phyloP scores from a whole-genome alignment of 176 grass and related monocot genomes.

The Stipa capillata region DNA sequence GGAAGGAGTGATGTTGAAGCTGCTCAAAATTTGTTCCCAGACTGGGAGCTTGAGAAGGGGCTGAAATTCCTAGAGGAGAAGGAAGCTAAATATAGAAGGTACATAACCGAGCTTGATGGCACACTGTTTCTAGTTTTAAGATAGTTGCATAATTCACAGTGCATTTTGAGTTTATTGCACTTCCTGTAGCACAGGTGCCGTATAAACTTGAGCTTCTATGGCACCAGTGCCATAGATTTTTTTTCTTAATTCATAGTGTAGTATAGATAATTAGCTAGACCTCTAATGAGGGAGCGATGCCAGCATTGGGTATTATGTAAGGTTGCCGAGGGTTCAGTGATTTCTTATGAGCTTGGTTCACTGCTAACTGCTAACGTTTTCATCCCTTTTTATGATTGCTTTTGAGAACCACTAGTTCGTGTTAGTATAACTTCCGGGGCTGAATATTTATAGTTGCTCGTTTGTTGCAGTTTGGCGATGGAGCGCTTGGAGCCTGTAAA shows the following conservation, averaged over 20 bases:
- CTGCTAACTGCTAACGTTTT: background rate
- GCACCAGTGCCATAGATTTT: no score
- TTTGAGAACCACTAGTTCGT: background rate
- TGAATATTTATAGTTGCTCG: background rate
- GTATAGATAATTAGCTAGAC: background rate
- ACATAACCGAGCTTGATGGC: background rate
- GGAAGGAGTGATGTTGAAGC: constrained; percentile 72
- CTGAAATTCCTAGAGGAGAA: constrained; percentile 77
- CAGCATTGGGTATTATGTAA: background rate
- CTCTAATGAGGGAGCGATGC: background rate
- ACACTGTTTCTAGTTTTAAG: background rate
- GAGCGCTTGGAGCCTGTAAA: constrained; percentile 58
- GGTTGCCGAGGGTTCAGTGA: background rate
- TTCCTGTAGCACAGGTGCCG: background rate
- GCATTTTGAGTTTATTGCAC: background rate
- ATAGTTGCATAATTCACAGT: background rate
- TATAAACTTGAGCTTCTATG: no score
- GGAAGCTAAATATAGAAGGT: constrained; percentile 65
- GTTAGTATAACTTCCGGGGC: background rate
- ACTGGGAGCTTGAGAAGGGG: constrained; percentile 69
- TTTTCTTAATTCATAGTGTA: no score
- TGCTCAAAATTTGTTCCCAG: constrained; percentile 72
- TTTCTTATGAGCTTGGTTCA: background rate
- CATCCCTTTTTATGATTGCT: background rate
- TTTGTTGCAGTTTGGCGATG: constrained; percentile 47